Conservation (phyloP, 306 rosid species). For the Castanea mollissima region DNA sequence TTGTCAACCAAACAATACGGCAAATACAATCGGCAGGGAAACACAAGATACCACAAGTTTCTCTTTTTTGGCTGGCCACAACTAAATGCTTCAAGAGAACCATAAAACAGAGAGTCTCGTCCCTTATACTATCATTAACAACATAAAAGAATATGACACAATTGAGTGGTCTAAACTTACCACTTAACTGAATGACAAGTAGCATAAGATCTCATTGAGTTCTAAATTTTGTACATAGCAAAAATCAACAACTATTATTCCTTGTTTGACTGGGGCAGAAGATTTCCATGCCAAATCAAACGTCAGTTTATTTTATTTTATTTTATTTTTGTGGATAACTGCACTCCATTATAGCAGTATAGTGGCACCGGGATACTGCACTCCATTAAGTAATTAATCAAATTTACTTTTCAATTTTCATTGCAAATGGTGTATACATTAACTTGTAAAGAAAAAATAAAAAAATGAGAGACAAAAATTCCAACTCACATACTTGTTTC, state of each 20-base stretch:
- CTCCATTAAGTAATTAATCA: neutral
- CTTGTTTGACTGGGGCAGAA: neutral
- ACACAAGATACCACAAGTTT: no score
- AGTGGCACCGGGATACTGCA: no score
- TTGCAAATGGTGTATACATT: neutral
- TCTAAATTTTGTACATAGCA: neutral
- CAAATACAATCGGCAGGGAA: no score
- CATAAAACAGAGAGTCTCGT: no score
- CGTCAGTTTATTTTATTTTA: no score
- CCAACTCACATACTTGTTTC: neutral
- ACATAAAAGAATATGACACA: neutral
- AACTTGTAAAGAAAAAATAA: neutral
- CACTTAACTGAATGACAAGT: neutral
- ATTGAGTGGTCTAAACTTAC: neutral
- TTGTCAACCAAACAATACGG: no score
- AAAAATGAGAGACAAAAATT: neutral
- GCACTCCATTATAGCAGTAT: neutral
- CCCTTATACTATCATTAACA: neutral
- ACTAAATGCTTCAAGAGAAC: no score
- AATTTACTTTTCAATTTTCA: neutral
- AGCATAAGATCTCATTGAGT: neutral
- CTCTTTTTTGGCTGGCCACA: no score
- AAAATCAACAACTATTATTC: neutral
- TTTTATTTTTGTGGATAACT: no score
- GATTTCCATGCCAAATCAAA: neutral